Conservation (phyloP, 768 basidiomycete genomes). For the Pleurotus pulmonarius region DNA sequence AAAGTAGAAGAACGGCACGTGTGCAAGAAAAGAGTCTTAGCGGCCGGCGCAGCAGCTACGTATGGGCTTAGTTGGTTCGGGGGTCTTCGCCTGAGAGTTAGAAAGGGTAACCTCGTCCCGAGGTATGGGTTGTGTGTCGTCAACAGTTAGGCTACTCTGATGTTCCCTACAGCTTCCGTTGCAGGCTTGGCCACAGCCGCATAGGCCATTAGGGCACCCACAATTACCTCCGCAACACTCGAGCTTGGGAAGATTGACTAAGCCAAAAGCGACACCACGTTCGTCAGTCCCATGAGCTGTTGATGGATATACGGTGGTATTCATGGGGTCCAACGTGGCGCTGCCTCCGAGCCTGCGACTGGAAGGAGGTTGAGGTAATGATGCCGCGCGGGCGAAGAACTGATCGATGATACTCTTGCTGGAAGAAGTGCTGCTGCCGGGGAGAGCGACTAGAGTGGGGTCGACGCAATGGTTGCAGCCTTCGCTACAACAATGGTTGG, state of each 20-base stretch:
- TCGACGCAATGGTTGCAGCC: constrained; percentile 46
- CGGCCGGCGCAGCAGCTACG: neutral
- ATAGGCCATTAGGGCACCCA: constrained; percentile 49
- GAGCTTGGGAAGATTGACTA: constrained; percentile 58
- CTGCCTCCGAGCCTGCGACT: constrained; percentile 35
- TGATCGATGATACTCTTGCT: constrained; percentile 43
- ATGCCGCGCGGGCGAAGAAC: constrained; percentile 67
- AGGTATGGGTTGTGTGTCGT: neutral
- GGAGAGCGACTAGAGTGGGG: constrained; percentile 7
- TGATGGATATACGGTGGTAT: constrained; percentile 41
- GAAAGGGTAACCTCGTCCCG: neutral
- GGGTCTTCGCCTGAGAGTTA: neutral
- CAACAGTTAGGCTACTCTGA: constrained; percentile 2
- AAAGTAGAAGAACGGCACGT: too few species aligned
- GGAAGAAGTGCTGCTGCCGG: neutral
- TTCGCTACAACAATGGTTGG: constrained; percentile 14
- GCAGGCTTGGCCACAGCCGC: constrained; percentile 57
- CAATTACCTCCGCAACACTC: constrained; percentile 65
- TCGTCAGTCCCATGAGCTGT: constrained; percentile 31
- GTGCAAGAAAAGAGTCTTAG: neutral
- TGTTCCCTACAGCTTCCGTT: constrained; percentile 47
- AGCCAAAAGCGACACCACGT: constrained; percentile 39
- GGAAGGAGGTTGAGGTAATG: constrained; percentile 56
- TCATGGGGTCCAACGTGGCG: constrained; percentile 44
- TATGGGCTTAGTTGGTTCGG: neutral